These are phyloP conservation scores for Globisporangium recalcitrans DNA, from an alignment of 352 stramenopile genomes.

Conservation along the genomic window DNA sequence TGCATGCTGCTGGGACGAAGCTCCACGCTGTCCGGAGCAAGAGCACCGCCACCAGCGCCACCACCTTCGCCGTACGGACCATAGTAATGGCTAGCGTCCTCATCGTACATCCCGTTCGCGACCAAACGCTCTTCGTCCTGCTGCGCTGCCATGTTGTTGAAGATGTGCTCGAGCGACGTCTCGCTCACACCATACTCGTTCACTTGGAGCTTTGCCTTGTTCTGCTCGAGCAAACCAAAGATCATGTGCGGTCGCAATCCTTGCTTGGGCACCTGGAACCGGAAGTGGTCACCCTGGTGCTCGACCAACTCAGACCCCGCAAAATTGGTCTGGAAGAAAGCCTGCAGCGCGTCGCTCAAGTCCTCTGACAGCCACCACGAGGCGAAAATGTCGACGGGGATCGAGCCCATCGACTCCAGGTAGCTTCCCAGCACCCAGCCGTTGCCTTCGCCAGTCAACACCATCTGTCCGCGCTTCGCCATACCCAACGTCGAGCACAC, in stretches of 20 bases:
- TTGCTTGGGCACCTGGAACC: conserved; percentile 67
- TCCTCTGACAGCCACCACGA: conserved; percentile 55
- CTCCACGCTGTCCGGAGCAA: conserved; percentile 6
- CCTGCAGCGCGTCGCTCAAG: conserved; percentile 28
- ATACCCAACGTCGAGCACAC: conserved; percentile 31
- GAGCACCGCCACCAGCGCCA: not conserved
- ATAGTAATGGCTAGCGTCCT: not conserved
- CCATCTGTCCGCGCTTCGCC: conserved; percentile 25
- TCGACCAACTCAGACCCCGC: conserved; percentile 40
- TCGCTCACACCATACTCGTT: conserved; percentile 88
- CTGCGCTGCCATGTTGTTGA: conserved; percentile 88
- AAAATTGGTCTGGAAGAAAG: conserved; percentile 45
- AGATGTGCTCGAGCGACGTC: conserved; percentile 90
- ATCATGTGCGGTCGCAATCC: conserved; percentile 39
- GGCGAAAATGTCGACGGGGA: conserved; percentile 49
- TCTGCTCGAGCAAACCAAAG: conserved; percentile 74
- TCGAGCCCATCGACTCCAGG: conserved; percentile 33
- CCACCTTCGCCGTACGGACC: not conserved
- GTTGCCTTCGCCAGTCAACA: conserved; percentile 33
- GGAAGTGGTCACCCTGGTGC: conserved; percentile 61
- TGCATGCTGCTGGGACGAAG: conserved; percentile 31
- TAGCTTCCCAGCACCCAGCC: conserved; percentile 39
- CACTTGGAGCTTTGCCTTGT: conserved; percentile 55
- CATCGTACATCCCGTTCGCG: conserved; percentile 34
- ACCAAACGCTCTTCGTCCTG: conserved; percentile 54